Conservation (phyloP, 2,329 filamentous ascomycete species). For the Gyromitra esculenta region DNA sequence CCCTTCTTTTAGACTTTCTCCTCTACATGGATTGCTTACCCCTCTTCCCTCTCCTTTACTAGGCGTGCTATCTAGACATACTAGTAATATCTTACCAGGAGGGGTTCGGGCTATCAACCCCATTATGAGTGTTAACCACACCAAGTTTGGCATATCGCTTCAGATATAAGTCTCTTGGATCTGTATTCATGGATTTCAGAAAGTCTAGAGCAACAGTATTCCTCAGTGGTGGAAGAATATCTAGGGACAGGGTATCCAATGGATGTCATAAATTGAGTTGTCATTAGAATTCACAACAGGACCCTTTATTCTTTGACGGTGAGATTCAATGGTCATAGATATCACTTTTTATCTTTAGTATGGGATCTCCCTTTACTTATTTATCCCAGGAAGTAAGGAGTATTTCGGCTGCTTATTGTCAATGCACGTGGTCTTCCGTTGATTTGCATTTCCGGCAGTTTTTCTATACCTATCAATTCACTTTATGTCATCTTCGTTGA, state of each 20-base stretch:
- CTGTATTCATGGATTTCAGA: neutral
- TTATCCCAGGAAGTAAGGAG: neutral
- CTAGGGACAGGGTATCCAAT: neutral
- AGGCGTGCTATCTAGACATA: neutral
- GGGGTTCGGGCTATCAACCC: neutral
- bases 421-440: neutral
- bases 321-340: neutral
- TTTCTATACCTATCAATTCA: neutral
- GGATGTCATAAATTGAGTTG: neutral
- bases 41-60: neutral
- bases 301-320: neutral
- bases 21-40: neutral
- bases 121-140: neutral
- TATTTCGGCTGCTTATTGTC: neutral
- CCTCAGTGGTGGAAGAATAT: neutral
- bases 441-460: neutral
- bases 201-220: neutral
- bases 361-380: neutral
- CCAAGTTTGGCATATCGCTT: neutral
- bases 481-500: neutral
- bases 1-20: neutral
- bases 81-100: neutral
- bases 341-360: neutral
- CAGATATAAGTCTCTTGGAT: neutral
- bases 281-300: neutral